Base-by-base conservation (phyloP, 1,284 basidiomycete genomes). In the Leccinum pachyderme region DNA sequence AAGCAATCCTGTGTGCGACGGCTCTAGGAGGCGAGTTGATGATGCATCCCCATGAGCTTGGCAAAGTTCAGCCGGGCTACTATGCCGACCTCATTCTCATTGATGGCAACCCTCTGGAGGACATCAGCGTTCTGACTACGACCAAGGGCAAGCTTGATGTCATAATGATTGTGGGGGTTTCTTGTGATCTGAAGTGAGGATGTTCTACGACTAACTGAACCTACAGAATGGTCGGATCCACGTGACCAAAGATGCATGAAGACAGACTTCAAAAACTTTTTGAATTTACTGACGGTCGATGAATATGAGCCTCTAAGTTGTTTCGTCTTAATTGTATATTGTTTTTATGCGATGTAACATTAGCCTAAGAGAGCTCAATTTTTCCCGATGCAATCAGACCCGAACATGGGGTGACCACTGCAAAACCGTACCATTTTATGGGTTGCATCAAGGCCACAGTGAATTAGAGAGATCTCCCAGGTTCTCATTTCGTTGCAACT, bases 21-120 rank as follows among this genome's bases (percentile, higher is more conserved):
- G 69, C 71, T 0, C 51, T 68, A n/a, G 73, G 72, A 9, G 71
- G 72, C 12, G 71, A 75, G 52, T 51, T 74, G 13, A 69, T 74
- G 69, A 45, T 64, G 50, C 70, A 68, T 29, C 63, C 69, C 0
- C 55, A 72, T 33, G 72, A 73, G 33, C 51, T 72, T n/a, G 72
- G 70, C 2, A 73, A 73, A 48, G 70, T 73, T 43, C 71, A 63
- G 31, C 71, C 72, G 2, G 70, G 72, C 24, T 72, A 68, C 58
- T 73, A 64, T 22, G 72, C 70, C 25, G 70, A 72, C 49, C 58
- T 73, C 18, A 59, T 72, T 35, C 70, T 72, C 25, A 63, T 73
- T 3, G 59, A 71, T 48, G 72, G 70, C 4, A 63, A 72, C 49
- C 70, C 72, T 4, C 57, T 73, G 11, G 69, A 73, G 27, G 69